Evolutionary conservation across 139 green algal species (phyloP).

Genomic region (Raphidocelis subcapitata): DNA sequence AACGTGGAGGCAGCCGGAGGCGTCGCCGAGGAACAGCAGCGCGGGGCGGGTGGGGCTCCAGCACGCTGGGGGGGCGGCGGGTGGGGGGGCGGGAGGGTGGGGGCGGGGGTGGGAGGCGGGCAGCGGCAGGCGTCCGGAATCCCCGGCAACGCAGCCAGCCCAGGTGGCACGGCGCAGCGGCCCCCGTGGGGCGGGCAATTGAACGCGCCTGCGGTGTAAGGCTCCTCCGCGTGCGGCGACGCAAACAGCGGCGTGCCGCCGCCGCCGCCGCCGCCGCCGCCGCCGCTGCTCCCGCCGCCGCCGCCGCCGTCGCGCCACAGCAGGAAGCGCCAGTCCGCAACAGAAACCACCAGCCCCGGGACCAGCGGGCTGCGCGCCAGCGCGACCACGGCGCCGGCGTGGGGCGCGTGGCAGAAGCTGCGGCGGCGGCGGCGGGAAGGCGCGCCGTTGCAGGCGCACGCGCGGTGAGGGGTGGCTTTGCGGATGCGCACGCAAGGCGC

Average conservation of each 20-base stretch:
- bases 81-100: background rate
- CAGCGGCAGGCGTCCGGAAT: no score
- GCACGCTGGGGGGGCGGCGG: conserved; percentile 32
- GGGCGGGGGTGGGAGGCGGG: no score
- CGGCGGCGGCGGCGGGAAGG: no score
- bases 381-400: conserved; percentile 45
- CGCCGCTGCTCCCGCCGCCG: no score
- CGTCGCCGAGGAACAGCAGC: conserved; percentile 62
- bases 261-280: no score
- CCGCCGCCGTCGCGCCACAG: conserved; percentile 58
- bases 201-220: conserved; percentile 68
- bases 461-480: no score
- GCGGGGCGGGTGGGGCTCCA: conserved; percentile 84
- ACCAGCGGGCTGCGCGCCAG: conserved; percentile 83
- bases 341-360: conserved; percentile 71
- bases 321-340: conserved; percentile 77
- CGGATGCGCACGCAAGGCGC: no score
- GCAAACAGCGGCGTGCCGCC: conserved; percentile 57
- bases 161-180: background rate
- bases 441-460: no score
- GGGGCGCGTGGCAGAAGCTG: background rate
- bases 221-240: conserved; percentile 51
- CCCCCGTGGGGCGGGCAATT: background rate
- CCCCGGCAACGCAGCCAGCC: background rate
- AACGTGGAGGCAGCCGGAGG: conserved; percentile 63